Percentiles rank a stretch among this genome's conserved stretches.
phyloP scores from a whole-genome alignment of 345 rosid genomes.

The Eucalyptus victrix region DNA sequence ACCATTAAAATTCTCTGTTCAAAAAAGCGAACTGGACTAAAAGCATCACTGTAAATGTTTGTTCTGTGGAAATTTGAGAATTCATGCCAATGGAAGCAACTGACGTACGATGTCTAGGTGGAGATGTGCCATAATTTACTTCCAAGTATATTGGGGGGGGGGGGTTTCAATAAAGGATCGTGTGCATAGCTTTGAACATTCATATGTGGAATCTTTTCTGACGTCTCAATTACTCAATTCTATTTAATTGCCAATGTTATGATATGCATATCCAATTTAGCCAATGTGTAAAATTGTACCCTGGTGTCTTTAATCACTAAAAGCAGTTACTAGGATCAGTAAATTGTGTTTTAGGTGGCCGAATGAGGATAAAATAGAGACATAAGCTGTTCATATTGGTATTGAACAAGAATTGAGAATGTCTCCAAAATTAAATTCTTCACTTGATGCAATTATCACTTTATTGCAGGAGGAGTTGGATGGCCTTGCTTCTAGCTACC shows the following conservation, averaged over 20 bases:
- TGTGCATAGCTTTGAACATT: too few relatives aligned
- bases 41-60: not conserved
- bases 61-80: not conserved
- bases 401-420: not conserved
- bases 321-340: not conserved
- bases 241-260: not conserved
- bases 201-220: not conserved
- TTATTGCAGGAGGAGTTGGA: slow-evolving; percentile 76
- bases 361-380: not conserved
- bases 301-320: not conserved
- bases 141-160: too few relatives aligned
- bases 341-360: not conserved
- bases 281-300: not conserved
- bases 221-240: not conserved
- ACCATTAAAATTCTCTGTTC: not conserved
- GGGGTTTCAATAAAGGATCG: too few relatives aligned
- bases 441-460: not conserved
- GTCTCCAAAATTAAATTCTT: not conserved
- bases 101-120: not conserved
- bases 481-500: slow-evolving; percentile 45
- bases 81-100: not conserved
- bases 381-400: not conserved
- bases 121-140: too few relatives aligned
- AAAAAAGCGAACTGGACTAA: not conserved
- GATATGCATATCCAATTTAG: not conserved